Evolutionary conservation across 2,329 filamentous ascomycete species (phyloP).

Genomic region (Talaromyces islandicus): DNA sequence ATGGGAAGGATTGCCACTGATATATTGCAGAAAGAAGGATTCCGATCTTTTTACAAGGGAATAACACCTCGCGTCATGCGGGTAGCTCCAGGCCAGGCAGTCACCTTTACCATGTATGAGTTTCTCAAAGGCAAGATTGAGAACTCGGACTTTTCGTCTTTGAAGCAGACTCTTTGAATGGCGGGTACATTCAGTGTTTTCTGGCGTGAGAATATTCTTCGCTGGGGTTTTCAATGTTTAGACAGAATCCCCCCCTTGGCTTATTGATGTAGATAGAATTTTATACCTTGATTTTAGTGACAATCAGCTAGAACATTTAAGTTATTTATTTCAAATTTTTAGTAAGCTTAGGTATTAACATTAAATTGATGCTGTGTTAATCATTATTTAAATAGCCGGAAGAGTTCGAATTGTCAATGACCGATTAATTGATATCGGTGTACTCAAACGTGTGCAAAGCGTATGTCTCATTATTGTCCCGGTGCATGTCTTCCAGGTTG

Average conservation of each 20-base stretch:
- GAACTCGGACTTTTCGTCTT: background rate
- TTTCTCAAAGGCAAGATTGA: conserved; percentile 68
- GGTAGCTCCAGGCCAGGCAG: conserved; percentile 88
- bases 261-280: background rate
- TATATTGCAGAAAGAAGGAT: conserved; percentile 90
- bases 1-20: conserved; percentile 72
- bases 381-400: too few species aligned
- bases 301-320: background rate
- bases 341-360: too few species aligned
- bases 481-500: background rate
- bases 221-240: background rate
- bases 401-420: background rate
- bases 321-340: background rate
- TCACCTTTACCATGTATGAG: conserved; percentile 71
- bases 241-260: too few species aligned
- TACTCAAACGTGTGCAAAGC: too few species aligned
- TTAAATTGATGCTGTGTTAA: too few species aligned
- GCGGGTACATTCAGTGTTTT: background rate
- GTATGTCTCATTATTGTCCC: background rate
- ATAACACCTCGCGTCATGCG: conserved; percentile 97
- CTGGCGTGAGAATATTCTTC: background rate
- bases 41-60: conserved; percentile 96
- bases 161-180: background rate
- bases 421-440: background rate
- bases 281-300: background rate